A percentile compares a stretch with the other conserved stretches of the same genome.
These are phyloP conservation scores for Yamadazyma spencermartinsiae DNA, from an alignment of 1,139 yeast genomes.

Conservation along the genomic window DNA sequence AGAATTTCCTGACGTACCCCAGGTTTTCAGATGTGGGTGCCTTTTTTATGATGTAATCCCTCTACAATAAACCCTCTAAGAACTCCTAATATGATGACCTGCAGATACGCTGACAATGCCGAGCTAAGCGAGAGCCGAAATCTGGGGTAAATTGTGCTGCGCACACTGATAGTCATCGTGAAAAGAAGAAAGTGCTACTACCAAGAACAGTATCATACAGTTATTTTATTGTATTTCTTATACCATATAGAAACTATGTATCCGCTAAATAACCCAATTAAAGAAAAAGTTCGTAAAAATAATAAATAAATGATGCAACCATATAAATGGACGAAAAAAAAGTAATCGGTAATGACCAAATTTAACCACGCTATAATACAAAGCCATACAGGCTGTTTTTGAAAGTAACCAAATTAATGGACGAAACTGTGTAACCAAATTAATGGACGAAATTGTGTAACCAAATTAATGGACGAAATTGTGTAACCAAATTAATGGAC, in stretches of 20 bases:
- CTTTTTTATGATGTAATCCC: too few species aligned
- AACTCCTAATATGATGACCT: not conserved
- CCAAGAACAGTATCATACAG: not conserved
- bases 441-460: slow-evolving; percentile 3
- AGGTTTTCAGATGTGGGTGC: too few species aligned
- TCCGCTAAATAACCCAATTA: not conserved
- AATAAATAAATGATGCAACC: slow-evolving; percentile 3
- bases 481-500: slow-evolving; percentile 4
- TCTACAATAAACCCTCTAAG: not conserved
- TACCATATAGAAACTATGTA: not conserved
- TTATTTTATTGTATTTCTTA: not conserved
- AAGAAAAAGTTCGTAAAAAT: not conserved
- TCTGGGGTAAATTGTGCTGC: slow-evolving; percentile 1
- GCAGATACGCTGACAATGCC: not conserved
- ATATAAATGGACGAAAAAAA: slow-evolving; percentile 3
- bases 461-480: slow-evolving; percentile 9
- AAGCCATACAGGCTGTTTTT: not conserved
- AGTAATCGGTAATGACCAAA: not conserved
- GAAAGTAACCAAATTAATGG: slow-evolving; percentile 5
- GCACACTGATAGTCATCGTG: not conserved
- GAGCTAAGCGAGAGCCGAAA: not conserved
- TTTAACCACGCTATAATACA: not conserved
- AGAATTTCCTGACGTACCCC: not conserved
- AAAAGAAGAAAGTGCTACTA: not conserved
- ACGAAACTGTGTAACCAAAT: slow-evolving; percentile 3